Evolutionary conservation across 192 early-diverging fungal genomes (phyloP).

Genomic region (Allomyces macrogynus): DNA sequence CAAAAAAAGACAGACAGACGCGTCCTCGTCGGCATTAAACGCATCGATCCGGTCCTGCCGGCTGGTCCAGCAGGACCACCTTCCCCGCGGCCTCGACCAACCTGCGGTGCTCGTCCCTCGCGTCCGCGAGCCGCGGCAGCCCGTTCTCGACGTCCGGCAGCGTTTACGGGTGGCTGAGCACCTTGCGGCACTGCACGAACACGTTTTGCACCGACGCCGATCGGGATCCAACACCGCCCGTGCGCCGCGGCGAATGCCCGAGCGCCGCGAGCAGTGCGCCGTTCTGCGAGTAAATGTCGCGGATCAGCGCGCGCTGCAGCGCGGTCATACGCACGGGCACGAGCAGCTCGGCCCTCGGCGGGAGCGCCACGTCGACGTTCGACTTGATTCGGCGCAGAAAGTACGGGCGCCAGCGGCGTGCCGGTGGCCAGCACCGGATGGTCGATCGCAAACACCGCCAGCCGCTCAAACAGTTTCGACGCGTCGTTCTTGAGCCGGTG

Average conservation of each 20-base stretch:
- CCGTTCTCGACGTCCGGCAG: no score
- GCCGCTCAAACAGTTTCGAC: conserved; percentile 29
- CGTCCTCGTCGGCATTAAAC: conserved; percentile 40
- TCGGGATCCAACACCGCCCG: background rate
- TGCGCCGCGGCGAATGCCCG: background rate
- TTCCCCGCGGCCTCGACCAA: conserved; percentile 47
- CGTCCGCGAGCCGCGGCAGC: no score
- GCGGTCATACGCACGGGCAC: conserved; percentile 46
- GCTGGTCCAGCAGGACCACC: conserved; percentile 31
- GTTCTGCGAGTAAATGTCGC: conserved; percentile 33
- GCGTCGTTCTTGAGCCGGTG: conserved; percentile 57
- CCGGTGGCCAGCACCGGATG: conserved; percentile 40
- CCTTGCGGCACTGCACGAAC: conserved; percentile 46
- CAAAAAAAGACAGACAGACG: conserved; percentile 43
- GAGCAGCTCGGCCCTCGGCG: conserved; percentile 37
- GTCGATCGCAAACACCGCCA: conserved; percentile 21
- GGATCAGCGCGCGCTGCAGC: conserved; percentile 50
- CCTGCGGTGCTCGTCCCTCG: conserved; percentile 10
- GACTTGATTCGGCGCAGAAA: conserved; percentile 52
- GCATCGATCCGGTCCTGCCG: conserved; percentile 36
- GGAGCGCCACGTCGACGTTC: conserved; percentile 29
- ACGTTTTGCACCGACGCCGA: conserved; percentile 17
- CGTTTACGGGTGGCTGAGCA: conserved; percentile 41
- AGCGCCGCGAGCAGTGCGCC: conserved; percentile 15
- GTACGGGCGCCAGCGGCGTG: conserved; percentile 42